Conservation (phyloP, 768 basidiomycete species). For the Tubosaeta brunneosetosa region DNA sequence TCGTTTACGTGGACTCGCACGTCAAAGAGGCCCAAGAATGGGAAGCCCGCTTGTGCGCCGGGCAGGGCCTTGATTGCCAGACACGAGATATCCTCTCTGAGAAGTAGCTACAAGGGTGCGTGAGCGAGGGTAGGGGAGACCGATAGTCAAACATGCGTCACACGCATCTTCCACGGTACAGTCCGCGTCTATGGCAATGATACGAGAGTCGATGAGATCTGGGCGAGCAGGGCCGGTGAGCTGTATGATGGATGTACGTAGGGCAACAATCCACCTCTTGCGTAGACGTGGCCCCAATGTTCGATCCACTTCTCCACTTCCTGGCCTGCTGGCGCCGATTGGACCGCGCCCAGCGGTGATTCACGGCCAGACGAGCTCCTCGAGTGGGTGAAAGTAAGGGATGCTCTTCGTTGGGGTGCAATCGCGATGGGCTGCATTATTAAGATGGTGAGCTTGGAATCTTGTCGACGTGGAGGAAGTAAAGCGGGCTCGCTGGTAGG, state of each 20-base stretch:
- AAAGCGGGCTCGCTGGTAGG: constrained; percentile 6
- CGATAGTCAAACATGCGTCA: constrained; percentile 45
- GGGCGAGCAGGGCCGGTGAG: neutral
- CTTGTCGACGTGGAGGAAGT: neutral
- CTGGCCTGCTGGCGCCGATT: constrained; percentile 13
- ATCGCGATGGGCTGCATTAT: constrained; percentile 14
- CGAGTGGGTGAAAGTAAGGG: constrained; percentile 14
- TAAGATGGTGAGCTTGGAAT: neutral
- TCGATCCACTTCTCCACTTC: constrained; percentile 52
- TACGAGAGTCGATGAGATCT: constrained; percentile 70
- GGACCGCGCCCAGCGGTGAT: constrained; percentile 10
- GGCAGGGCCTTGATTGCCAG: constrained; percentile 51
- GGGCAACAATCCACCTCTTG: constrained; percentile 45
- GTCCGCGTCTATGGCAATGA: constrained; percentile 65
- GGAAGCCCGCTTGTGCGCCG: constrained; percentile 16
- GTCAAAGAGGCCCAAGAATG: constrained; percentile 66
- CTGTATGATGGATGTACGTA: neutral
- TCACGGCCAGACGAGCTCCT: constrained; percentile 14
- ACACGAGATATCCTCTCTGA: constrained; percentile 60
- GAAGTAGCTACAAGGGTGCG: constrained; percentile 43
- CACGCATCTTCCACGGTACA: constrained; percentile 79
- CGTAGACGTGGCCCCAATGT: constrained; percentile 52
- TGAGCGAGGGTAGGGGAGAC: neutral
- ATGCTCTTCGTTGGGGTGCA: constrained; percentile 16
- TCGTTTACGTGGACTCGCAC: constrained; percentile 37